Evolutionary conservation across 306 rosid genomes (phyloP), one percentile per base, ranked within the genome.

Genomic region (Lagenaria siceraria): DNA sequence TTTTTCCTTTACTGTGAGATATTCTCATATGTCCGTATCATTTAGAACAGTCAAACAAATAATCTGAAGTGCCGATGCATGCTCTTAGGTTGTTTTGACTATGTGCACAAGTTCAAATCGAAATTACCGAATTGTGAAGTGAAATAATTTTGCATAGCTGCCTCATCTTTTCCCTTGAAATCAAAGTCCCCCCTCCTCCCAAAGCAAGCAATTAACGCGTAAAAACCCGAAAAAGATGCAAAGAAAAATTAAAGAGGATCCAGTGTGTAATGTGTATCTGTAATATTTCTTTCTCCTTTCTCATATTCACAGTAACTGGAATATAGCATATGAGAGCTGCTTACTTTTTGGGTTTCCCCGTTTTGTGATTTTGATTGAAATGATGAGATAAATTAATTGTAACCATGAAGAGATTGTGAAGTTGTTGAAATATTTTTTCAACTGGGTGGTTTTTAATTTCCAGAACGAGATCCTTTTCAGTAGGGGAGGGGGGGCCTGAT

Each of bases 11-110:
- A 77, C 52, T 81, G 69, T 85, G 78, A 77, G 85, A 77, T 83
- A 55, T 79, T 78, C 81, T 64, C 79, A 81, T 82, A 68, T 80
- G 78, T 86, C 84, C 84, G 76, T 80, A 81, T 72, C 78, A 78
- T 86, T 83, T 84, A 86, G 85, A 83, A 35, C 80, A 78, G 86
- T 79, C 77, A 70, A 51, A 78, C 54, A 78, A 82, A 82, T 87
- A 84, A 81, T 78, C 66, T 84, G 62, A 83, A 75, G 80, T 83
- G 80, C 71, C 60, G 73, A 60, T 76, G 40, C 83, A 46, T 80
- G 80, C 82, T 87, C 64, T 79, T 87, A 80, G 84, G 85, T 83
- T 87, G 81, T 83, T 56, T 66, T 80, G 77, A 65, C 78, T 62
- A 66, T 85, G 75, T 85, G 76, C 83, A 75, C 83, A 70, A 87